Percentiles rank a stretch among this genome's conserved stretches.
Conservation (phyloP, 768 basidiomycete genomes). For the Paxillus involutus region DNA sequence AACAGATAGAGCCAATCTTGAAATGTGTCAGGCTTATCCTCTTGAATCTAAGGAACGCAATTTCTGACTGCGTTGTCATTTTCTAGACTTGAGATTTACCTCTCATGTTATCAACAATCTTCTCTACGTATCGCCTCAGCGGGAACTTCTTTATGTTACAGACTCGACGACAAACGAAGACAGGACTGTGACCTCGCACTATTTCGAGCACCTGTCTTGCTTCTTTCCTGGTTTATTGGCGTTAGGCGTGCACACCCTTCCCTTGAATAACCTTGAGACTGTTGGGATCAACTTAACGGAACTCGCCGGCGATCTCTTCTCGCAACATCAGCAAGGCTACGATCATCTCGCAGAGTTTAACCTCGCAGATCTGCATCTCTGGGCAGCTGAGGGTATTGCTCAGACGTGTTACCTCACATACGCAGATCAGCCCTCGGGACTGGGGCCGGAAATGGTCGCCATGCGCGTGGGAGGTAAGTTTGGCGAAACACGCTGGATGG, state of each 20-base stretch:
- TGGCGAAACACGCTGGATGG: conserved; percentile 26
- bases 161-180: conserved; percentile 39
- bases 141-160: conserved; percentile 69
- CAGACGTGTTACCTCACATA: conserved; percentile 72
- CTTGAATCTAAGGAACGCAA: background rate
- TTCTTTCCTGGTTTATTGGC: conserved; percentile 78
- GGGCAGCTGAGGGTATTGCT: conserved; percentile 75
- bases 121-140: conserved; percentile 63
- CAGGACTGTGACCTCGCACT: conserved; percentile 40
- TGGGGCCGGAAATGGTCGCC: conserved; percentile 61
- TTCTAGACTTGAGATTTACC: conserved; percentile 58
- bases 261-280: conserved; percentile 49
- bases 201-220: conserved; percentile 74
- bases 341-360: conserved; percentile 44
- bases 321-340: conserved; percentile 28
- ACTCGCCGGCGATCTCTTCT: conserved; percentile 30
- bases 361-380: conserved; percentile 65
- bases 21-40: conserved; percentile 55
- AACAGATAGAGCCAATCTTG: conserved; percentile 56
- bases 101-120: conserved; percentile 63
- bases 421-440: conserved; percentile 66
- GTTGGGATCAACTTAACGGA: conserved; percentile 46
- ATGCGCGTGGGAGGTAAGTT: conserved; percentile 27
- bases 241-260: conserved; percentile 64
- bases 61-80: conserved; percentile 6